Percentiles rank a stretch among this genome's conserved stretches.
Evolutionary conservation across 495 filamentous ascomycete species (phyloP).

Genomic region (Penicillium paxilli): DNA sequence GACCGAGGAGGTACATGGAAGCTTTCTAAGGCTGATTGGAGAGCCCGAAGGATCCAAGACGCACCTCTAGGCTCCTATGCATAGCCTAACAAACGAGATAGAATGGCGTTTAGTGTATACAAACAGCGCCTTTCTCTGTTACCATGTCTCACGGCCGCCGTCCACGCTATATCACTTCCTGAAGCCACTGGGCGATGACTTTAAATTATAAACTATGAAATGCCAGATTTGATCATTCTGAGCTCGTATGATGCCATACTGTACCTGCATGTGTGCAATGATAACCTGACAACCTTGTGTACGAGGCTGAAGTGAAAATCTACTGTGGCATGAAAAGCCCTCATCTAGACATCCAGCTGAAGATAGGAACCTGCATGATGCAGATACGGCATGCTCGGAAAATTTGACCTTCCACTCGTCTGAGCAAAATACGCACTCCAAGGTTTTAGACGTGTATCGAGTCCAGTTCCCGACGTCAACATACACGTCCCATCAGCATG

Average conservation of each 20-base stretch:
- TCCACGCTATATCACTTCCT: no score
- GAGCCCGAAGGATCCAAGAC: slow-evolving; percentile 50
- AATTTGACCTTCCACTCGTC: neutral
- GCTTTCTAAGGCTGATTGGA: slow-evolving; percentile 76
- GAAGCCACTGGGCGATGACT: no score
- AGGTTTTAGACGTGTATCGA: neutral
- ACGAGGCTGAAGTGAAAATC: neutral
- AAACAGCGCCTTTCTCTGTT: neutral
- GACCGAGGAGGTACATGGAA: slow-evolving; percentile 83
- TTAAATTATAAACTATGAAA: no score
- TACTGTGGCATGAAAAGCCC: neutral
- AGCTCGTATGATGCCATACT: neutral
- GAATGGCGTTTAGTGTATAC: neutral
- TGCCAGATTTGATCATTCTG: neutral
- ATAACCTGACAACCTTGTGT: neutral
- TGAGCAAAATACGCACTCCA: neutral
- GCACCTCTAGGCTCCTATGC: slow-evolving; percentile 27
- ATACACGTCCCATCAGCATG: neutral
- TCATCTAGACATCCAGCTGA: neutral
- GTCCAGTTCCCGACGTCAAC: neutral
- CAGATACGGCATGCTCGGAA: neutral
- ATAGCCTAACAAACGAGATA: neutral
- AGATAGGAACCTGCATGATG: neutral
- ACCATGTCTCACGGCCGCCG: neutral
- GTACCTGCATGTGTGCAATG: neutral